A percentile compares a stretch with the other conserved stretches of the same genome.
Evolutionary conservation across 768 basidiomycete species (phyloP).

Genomic region (Chalciporus pseudorubinellus): DNA sequence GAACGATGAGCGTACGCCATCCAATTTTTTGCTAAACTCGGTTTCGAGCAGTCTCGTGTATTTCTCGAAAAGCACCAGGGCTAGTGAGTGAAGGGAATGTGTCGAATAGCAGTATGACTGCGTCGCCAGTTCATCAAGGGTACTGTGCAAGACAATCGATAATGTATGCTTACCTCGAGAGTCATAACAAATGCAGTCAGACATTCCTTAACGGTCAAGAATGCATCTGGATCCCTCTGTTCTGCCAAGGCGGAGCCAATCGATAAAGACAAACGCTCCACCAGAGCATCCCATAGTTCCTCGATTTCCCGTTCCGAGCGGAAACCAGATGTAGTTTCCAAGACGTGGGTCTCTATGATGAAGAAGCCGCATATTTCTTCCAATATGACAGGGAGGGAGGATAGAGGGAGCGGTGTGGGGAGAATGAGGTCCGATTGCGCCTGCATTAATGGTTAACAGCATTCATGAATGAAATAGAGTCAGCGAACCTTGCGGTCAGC

Average conservation of each 20-base stretch:
- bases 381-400: conserved; percentile 70
- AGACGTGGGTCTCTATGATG: conserved; percentile 91
- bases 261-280: conserved; percentile 66
- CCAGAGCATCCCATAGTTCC: conserved; percentile 90
- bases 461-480: not conserved
- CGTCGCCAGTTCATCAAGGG: conserved; percentile 3
- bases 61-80: conserved; percentile 87
- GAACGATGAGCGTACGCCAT: conserved; percentile 51
- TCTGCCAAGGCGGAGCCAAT: conserved; percentile 69
- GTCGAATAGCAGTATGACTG: conserved; percentile 89
- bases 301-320: conserved; percentile 90
- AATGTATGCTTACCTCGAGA: conserved; percentile 61
- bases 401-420: conserved; percentile 64
- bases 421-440: conserved; percentile 97
- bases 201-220: conserved; percentile 79
- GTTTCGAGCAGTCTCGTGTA: conserved; percentile 80
- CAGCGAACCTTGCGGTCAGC: conserved; percentile 83
- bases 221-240: conserved; percentile 79
- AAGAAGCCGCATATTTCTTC: conserved; percentile 98
- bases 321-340: conserved; percentile 85
- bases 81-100: conserved; percentile 74
- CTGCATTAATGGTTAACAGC: conserved; percentile 41
- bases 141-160: not conserved
- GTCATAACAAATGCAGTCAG: conserved; percentile 88
- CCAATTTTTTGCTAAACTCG: conserved; percentile 80